These are phyloP conservation scores for Colletotrichum zoysiae DNA, from an alignment of 2,329 filamentous ascomycete species.

Conservation along the genomic window DNA sequence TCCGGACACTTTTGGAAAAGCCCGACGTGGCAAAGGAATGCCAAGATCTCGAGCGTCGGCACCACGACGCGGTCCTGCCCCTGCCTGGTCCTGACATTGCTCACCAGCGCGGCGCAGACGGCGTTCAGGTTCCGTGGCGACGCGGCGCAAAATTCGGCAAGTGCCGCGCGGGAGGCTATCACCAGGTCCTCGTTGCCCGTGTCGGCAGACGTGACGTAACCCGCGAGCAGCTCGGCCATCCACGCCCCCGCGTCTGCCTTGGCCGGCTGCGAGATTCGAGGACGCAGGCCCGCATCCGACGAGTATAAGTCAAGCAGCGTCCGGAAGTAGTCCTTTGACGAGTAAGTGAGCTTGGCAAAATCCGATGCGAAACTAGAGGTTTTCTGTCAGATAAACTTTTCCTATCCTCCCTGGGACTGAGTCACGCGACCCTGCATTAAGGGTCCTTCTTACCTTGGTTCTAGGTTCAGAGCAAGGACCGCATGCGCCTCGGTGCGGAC, in stretches of 20 bases:
- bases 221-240: constrained; percentile 70
- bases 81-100: constrained; percentile 66
- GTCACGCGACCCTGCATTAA: background rate
- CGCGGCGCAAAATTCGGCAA: constrained; percentile 66
- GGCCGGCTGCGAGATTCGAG: constrained; percentile 53
- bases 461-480: constrained; percentile 61
- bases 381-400: constrained; percentile 43
- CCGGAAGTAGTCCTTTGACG: constrained; percentile 71
- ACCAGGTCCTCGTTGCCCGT: constrained; percentile 83
- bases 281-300: constrained; percentile 50
- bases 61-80: constrained; percentile 78
- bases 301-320: constrained; percentile 63
- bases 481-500: constrained; percentile 77
- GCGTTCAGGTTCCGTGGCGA: constrained; percentile 56
- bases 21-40: constrained; percentile 79
- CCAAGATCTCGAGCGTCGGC: constrained; percentile 80
- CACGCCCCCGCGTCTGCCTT: constrained; percentile 52
- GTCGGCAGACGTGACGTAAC: constrained; percentile 79
- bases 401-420: background rate
- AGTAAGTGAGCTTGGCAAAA: constrained; percentile 62
- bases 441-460: constrained; percentile 56
- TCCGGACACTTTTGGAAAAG: constrained; percentile 57
- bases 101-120: constrained; percentile 64
- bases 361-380: constrained; percentile 49
- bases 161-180: constrained; percentile 74